Conservation (phyloP, 2,329 filamentous ascomycete species). For the Trichoderma brevicompactum region DNA sequence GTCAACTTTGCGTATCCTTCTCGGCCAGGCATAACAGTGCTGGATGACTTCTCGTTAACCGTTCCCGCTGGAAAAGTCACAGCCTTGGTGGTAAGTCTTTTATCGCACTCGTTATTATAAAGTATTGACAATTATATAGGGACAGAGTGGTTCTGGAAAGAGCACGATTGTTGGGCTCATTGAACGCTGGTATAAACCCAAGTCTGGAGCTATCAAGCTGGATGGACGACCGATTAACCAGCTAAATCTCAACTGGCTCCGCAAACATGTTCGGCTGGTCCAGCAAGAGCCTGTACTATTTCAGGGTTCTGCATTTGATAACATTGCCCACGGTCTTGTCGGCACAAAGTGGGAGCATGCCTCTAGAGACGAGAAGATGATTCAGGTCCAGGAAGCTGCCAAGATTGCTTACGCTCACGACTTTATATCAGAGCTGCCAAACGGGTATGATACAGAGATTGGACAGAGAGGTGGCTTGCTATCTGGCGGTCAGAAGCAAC, state of each 20-base stretch:
- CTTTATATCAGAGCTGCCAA: slow-evolving; percentile 53
- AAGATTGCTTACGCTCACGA: slow-evolving; percentile 55
- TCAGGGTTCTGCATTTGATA: slow-evolving; percentile 56
- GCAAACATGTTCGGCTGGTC: slow-evolving; percentile 45
- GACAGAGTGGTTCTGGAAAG: slow-evolving; percentile 46
- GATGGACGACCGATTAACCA: slow-evolving; percentile 42
- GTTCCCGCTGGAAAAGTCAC: slow-evolving; percentile 53
- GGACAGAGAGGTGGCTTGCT: slow-evolving; percentile 67
- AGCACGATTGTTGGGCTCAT: slow-evolving; percentile 47
- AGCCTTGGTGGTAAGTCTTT: slow-evolving; percentile 44
- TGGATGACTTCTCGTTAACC: slow-evolving; percentile 48
- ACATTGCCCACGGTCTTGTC: slow-evolving; percentile 57
- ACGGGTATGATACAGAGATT: slow-evolving; percentile 58
- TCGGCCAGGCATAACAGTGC: slow-evolving; percentile 47
- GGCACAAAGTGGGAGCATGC: slow-evolving; percentile 46
- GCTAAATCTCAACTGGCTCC: slow-evolving; percentile 47
- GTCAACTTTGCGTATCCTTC: slow-evolving; percentile 53
- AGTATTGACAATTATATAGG: slow-evolving; percentile 33
- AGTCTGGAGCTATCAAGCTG: slow-evolving; percentile 42
- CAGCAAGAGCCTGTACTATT: slow-evolving; percentile 52
- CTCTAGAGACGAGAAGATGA: slow-evolving; percentile 48
- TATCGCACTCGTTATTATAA: accelerated
- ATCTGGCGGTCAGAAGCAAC: slow-evolving; percentile 68
- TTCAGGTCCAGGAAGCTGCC: slow-evolving; percentile 52
- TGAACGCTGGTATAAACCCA: slow-evolving; percentile 47